phyloP scores from a whole-genome alignment of 805 yeast species.

The Clavispora santaluciae region DNA sequence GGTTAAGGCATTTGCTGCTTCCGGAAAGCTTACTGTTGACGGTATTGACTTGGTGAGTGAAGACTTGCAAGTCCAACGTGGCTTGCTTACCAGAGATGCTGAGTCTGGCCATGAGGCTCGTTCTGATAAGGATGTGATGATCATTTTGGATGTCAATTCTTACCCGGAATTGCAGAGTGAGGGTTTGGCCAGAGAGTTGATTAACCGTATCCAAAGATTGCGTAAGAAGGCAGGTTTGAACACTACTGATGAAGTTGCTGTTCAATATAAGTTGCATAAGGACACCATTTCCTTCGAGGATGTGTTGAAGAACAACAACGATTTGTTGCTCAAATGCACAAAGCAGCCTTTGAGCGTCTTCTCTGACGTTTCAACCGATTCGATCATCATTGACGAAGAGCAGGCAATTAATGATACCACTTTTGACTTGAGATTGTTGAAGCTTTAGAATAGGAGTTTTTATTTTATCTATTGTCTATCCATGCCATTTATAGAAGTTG shows the following conservation, averaged over 20 bases:
- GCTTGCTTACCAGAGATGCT: conserved; percentile 64
- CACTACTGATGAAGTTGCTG: conserved; percentile 91
- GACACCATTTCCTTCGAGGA: conserved; percentile 62
- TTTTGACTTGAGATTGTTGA: conserved; percentile 73
- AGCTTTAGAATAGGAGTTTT: conserved; percentile 34
- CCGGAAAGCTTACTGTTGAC: conserved; percentile 78
- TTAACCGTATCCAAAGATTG: conserved; percentile 95
- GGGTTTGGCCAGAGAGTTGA: conserved; percentile 93
- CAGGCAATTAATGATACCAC: conserved; percentile 71
- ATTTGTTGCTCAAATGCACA: conserved; percentile 70
- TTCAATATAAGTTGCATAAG: conserved; percentile 66
- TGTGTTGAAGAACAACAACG: conserved; percentile 60
- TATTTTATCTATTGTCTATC: background rate
- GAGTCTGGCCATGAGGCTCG: conserved; percentile 78
- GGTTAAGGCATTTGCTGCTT: conserved; percentile 66
- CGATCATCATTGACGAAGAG: conserved; percentile 73
- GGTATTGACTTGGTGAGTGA: conserved; percentile 85
- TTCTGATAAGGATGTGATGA: conserved; percentile 83
- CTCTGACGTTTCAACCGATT: conserved; percentile 37
- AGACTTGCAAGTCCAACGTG: conserved; percentile 87
- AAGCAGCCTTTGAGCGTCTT: conserved; percentile 55
- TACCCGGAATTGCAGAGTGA: conserved; percentile 87
- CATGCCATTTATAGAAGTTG: background rate
- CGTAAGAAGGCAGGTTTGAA: conserved; percentile 94
- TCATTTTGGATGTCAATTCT: conserved; percentile 81